Percentiles rank a stretch among this genome's conserved stretches.
phyloP scores from a whole-genome alignment of 169 alveolate species.

The Eimeria maxima region DNA sequence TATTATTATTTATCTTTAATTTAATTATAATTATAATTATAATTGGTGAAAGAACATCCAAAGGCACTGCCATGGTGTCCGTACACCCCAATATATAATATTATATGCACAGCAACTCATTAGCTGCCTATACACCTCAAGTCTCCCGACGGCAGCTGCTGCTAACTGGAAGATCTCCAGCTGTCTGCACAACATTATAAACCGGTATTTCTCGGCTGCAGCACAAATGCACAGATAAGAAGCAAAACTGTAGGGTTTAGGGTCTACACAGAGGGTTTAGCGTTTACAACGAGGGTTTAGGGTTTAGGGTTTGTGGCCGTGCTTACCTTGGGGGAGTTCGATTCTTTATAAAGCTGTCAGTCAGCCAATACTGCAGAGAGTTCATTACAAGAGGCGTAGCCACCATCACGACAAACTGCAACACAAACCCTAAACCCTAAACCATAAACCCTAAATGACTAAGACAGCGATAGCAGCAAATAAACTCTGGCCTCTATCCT shows the following conservation, averaged over 20 bases:
- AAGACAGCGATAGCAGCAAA: too few species aligned
- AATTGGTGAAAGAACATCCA: not conserved
- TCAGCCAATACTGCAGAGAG: constrained; percentile 80
- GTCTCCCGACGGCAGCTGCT: constrained; percentile 32
- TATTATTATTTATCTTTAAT: not conserved
- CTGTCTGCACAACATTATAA: constrained; percentile 27
- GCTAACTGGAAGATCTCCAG: not conserved
- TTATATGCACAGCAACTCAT: too few species aligned
- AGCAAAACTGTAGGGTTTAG: not conserved
- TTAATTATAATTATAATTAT: not conserved
- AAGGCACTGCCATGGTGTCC: too few species aligned
- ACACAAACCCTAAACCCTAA: constrained; percentile 27
- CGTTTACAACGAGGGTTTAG: constrained; percentile 6
- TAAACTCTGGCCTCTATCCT: too few species aligned
- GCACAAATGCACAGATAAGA: not conserved
- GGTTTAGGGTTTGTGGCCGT: not conserved
- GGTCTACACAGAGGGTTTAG: not conserved
- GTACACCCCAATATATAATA: too few species aligned
- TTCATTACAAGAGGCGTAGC: constrained; percentile 77
- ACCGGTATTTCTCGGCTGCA: constrained; percentile 33
- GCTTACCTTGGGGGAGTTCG: not conserved
- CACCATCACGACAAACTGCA: constrained; percentile 79
- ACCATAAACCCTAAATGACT: constrained; percentile 10
- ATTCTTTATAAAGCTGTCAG: constrained; percentile 77
- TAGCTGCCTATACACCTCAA: not conserved